Evolutionary conservation across 2,329 filamentous ascomycete genomes (phyloP), one percentile per base, ranked within the genome.

Genomic region (Zymoseptoria ardabiliae): DNA sequence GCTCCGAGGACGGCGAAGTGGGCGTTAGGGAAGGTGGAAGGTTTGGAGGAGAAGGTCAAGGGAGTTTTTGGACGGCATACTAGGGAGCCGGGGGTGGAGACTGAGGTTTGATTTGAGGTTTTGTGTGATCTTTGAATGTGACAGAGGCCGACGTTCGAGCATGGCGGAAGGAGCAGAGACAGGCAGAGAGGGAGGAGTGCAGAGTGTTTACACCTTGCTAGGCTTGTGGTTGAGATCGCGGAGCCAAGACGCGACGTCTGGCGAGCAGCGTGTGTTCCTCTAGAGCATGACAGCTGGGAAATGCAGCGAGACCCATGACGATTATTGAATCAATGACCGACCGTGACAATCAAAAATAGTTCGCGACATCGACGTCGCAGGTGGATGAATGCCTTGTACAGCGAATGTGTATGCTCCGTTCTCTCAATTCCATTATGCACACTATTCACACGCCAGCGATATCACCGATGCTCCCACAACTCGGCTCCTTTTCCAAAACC

Each of bases 51-150:
- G 51, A 74, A 75, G 61, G 68, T 81, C 3, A 69, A 70, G 48
- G 71, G 74, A 2, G 45, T 78, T 20, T 84, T 89, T 64, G 78
- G 84, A 54, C 84, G 88, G 69, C 74, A 78, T 56, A 81, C 84
- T 19, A 82, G 84, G 66, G 79, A 81, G 30, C 71, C 74, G 9
- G 85, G 82, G 0, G 78, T 89, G 65, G 87, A 90, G 77, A 89
- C 85, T 19, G 87, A 90, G 74, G 85, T 86, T 48, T 89, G 73
- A 77, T 41, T 10, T 17, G 17, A 45, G 25, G 25, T 8, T 28
- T 28, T 7, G 25, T 28, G 8, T 28, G 25, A 7, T 28, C 25
- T 28, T 28, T 28, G 25, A 9, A 9, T 28, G 25, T 28, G 25
- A 28, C 9, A 28, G 7, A 28, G 25, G 25, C 25, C 7, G 25